phyloP scores from a whole-genome alignment of 169 alveolate genomes.

The Eimeria necatrix region DNA sequence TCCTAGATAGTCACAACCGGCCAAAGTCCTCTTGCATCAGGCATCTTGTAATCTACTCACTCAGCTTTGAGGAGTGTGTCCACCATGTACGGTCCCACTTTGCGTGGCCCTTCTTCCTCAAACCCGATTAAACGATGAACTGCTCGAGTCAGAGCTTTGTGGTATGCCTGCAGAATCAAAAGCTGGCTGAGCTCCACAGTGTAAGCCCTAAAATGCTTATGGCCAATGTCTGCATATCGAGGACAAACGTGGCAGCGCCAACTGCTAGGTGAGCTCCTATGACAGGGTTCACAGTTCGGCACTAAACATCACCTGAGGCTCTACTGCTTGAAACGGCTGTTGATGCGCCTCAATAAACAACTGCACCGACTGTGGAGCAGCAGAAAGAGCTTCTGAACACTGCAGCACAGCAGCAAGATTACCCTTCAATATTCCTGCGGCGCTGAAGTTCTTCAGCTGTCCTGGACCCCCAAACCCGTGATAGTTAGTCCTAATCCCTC shows the following conservation, averaged over 20 bases:
- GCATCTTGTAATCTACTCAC: background rate
- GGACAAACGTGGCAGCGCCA: too few species aligned
- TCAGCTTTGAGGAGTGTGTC: conserved; percentile 8
- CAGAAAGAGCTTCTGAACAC: background rate
- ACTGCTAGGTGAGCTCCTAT: too few species aligned
- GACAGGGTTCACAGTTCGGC: background rate
- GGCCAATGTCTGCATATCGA: too few species aligned
- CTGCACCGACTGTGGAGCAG: conserved; percentile 63
- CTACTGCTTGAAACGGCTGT: conserved; percentile 40
- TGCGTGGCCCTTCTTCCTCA: background rate
- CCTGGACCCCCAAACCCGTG: too few species aligned
- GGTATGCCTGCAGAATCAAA: background rate
- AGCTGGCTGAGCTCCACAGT: background rate
- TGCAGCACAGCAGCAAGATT: background rate
- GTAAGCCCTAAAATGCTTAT: background rate
- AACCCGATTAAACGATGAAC: background rate
- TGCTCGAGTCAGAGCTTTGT: background rate
- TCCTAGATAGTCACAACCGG: too few species aligned
- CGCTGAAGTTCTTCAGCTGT: too few species aligned
- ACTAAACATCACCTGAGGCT: conserved; percentile 43
- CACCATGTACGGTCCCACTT: conserved; percentile 35
- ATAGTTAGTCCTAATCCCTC: too few species aligned
- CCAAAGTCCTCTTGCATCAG: background rate
- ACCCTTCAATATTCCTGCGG: too few species aligned
- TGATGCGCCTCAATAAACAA: conserved; percentile 65